phyloP scores from a whole-genome alignment of 2,329 filamentous ascomycete genomes.

The Paracamarosporium sp. region DNA sequence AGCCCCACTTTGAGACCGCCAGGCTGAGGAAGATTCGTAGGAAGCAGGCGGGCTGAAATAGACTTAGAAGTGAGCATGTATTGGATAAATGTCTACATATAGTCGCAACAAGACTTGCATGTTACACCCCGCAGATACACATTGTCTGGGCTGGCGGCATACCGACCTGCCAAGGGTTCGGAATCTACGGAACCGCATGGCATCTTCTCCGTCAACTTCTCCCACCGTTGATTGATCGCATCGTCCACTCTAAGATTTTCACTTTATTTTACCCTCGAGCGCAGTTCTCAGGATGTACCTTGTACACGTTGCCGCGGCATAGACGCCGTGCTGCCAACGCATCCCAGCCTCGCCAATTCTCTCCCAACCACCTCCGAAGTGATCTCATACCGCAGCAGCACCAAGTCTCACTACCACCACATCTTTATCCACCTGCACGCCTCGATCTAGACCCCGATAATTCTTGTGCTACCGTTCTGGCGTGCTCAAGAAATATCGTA shows the following conservation, averaged over 20 bases:
- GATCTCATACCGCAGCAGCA: constrained; percentile 5
- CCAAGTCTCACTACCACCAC: constrained; percentile 4
- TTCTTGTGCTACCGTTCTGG: neutral
- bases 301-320: constrained; percentile 24
- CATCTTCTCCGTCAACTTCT: neutral
- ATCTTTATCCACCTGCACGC: constrained; percentile 23
- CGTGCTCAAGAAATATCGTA: neutral
- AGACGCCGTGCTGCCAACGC: constrained; percentile 31
- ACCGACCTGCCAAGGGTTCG: neutral
- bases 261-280: neutral
- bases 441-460: constrained; percentile 5
- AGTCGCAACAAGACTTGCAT: too few relatives aligned
- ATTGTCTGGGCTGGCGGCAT: neutral
- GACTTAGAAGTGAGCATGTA: too few relatives aligned
- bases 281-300: constrained; percentile 16
- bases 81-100: too few relatives aligned
- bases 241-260: neutral
- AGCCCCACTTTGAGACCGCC: too few relatives aligned
- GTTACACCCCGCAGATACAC: neutral
- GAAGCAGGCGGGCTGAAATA: too few relatives aligned
- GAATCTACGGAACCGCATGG: constrained; percentile 3
- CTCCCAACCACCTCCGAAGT: constrained; percentile 36
- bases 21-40: too few relatives aligned
- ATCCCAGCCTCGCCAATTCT: constrained; percentile 44
- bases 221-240: neutral